These are phyloP conservation scores for Boletus bicolor DNA, from an alignment of 768 basidiomycete genomes.

Conservation along the genomic window DNA sequence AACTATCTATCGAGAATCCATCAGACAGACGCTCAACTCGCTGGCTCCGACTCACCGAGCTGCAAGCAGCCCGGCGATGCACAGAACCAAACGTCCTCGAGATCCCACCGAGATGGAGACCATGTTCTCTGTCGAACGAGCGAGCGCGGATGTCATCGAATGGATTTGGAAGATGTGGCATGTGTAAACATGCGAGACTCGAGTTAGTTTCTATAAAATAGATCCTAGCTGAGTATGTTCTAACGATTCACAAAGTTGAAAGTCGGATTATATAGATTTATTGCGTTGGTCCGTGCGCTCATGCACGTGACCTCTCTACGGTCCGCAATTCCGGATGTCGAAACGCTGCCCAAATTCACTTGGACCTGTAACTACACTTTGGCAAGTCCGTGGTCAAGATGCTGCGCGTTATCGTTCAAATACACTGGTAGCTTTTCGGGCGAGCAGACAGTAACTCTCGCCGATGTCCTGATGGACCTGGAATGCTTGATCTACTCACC, in stretches of 20 bases:
- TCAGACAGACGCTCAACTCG: conserved; percentile 64
- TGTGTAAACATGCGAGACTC: conserved; percentile 79
- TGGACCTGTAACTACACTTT: too few species aligned
- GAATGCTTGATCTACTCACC: neutral
- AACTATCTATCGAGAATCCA: conserved; percentile 38
- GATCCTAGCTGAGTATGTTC: conserved; percentile 82
- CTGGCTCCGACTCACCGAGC: conserved; percentile 35
- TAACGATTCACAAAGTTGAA: conserved; percentile 36
- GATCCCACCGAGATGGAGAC: conserved; percentile 33
- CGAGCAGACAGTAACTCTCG: too few species aligned
- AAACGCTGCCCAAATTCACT: too few species aligned
- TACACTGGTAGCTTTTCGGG: too few species aligned
- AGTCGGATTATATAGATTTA: conserved; percentile 33
- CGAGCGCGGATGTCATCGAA: conserved; percentile 63
- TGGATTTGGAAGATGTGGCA: conserved; percentile 71
- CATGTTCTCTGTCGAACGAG: conserved; percentile 71
- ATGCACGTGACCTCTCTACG: conserved; percentile 18
- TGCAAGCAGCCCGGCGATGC: conserved; percentile 27
- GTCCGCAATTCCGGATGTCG: too few species aligned
- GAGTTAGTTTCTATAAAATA: conserved; percentile 77
- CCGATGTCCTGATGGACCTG: neutral
- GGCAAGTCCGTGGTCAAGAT: too few species aligned
- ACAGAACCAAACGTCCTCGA: conserved; percentile 64
- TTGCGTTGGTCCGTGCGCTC: conserved; percentile 34
- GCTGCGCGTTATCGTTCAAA: too few species aligned